Conservation (phyloP, 2,329 filamentous ascomycete genomes). For the Arthrobotrys musiformis region DNA sequence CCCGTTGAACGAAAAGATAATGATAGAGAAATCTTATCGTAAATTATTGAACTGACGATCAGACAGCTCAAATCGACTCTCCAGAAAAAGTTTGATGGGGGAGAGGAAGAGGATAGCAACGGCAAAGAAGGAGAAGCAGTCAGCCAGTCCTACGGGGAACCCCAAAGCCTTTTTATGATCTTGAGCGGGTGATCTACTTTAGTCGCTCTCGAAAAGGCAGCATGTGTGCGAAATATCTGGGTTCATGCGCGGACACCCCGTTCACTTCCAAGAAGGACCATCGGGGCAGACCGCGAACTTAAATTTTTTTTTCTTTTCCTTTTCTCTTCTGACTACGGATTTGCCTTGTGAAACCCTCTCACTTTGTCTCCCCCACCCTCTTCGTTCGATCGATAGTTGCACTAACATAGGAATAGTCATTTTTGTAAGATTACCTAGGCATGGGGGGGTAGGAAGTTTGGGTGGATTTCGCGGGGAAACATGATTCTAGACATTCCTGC, state of each 20-base stretch:
- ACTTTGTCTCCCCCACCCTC: conserved; percentile 30
- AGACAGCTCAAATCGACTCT: conserved; percentile 25
- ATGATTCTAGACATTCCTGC: conserved; percentile 45
- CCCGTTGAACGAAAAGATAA: neutral
- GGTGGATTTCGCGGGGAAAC: conserved; percentile 39
- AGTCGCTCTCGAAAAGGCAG: conserved; percentile 43
- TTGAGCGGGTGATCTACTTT: conserved; percentile 43
- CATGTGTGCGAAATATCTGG: conserved; percentile 45
- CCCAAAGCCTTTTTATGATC: conserved; percentile 53
- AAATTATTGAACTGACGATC: conserved; percentile 1
- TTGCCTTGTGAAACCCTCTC: conserved; percentile 56
- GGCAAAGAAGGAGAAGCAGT: conserved; percentile 18
- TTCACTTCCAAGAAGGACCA: neutral
- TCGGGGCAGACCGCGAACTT: conserved; percentile 33
- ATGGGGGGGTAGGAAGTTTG: conserved; percentile 22
- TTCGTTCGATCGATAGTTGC: conserved; percentile 27
- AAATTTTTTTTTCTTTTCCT: conserved; percentile 47
- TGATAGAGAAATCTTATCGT: conserved; percentile 27
- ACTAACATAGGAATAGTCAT: conserved; percentile 47
- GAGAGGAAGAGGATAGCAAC: conserved; percentile 37
- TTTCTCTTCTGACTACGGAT: conserved; percentile 9
- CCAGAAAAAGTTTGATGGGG: conserved; percentile 13
- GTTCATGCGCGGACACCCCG: conserved; percentile 39
- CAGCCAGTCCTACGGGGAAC: conserved; percentile 4
- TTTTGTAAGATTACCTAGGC: conserved; percentile 13